Percentiles rank a stretch among this genome's conserved stretches.
Conservation (phyloP, 1,284 basidiomycete species). For the Sporisorium graminicola region DNA sequence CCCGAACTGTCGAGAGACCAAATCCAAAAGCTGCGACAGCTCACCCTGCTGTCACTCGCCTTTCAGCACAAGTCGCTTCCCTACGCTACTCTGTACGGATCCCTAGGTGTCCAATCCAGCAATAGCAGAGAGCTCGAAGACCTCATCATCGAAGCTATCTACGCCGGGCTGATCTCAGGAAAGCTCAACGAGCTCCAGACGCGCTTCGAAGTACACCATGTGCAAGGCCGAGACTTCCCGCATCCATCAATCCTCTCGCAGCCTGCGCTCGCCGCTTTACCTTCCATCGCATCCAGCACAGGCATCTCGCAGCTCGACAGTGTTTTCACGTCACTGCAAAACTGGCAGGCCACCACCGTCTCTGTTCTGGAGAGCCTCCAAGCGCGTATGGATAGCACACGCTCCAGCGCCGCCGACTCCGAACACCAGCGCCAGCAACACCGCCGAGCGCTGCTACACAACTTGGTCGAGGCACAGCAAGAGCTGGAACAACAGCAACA, state of each 20-base stretch:
- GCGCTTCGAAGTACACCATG: slow-evolving; percentile 88
- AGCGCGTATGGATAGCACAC: slow-evolving; percentile 21
- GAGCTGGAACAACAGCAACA: slow-evolving; percentile 37
- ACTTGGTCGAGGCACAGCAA: slow-evolving; percentile 25
- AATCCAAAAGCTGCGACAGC: slow-evolving; percentile 86
- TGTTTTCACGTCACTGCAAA: slow-evolving; percentile 10
- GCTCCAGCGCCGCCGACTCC: slow-evolving; percentile 9
- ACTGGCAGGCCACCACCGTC: slow-evolving; percentile 28
- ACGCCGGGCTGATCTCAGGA: slow-evolving; percentile 85
- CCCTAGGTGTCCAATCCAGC: slow-evolving; percentile 72
- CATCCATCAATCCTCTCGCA: slow-evolving; percentile 8
- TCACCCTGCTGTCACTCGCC: slow-evolving; percentile 81
- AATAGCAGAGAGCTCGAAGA: slow-evolving; percentile 82
- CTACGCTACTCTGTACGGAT: slow-evolving; percentile 35
- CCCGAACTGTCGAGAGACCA: slow-evolving; percentile 77
- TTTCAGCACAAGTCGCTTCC: slow-evolving; percentile 26
- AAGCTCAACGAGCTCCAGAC: slow-evolving; percentile 90
- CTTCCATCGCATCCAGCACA: slow-evolving; percentile 4
- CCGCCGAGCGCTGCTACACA: slow-evolving; percentile 26
- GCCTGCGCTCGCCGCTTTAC: slow-evolving; percentile 2
- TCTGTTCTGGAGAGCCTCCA: slow-evolving; percentile 27
- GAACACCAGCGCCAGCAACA: slow-evolving; percentile 19
- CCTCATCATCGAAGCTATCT: slow-evolving; percentile 93
- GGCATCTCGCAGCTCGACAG: slow-evolving; percentile 13
- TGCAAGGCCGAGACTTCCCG: slow-evolving; percentile 84